phyloP scores from a whole-genome alignment of 768 basidiomycete species.

The Clitopilus hobsonii region DNA sequence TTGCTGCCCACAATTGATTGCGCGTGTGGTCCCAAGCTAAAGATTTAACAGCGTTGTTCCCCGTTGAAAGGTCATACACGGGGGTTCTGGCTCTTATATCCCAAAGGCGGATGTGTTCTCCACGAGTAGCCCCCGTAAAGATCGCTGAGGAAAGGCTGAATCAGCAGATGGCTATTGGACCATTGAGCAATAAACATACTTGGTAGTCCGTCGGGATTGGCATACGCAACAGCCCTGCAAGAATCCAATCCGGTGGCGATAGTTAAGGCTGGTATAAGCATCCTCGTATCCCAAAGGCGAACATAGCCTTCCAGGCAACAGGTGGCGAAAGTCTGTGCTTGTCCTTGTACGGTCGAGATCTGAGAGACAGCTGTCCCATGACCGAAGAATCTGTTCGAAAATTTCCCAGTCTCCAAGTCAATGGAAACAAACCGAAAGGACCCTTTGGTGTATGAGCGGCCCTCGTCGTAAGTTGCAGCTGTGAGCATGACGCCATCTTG shows the following conservation, averaged over 20 bases:
- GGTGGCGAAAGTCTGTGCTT: slow-evolving; percentile 32
- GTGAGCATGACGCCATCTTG: neutral
- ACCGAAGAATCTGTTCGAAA: slow-evolving; percentile 27
- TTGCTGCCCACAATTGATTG: slow-evolving; percentile 30
- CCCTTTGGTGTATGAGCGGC: neutral
- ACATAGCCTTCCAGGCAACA: slow-evolving; percentile 31
- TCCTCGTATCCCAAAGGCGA: slow-evolving; percentile 32
- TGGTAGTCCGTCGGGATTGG: slow-evolving; percentile 33
- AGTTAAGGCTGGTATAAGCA: slow-evolving; percentile 28
- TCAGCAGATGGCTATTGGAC: neutral
- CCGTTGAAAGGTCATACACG: slow-evolving; percentile 39
- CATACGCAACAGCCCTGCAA: slow-evolving; percentile 19
- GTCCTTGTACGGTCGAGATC: slow-evolving; percentile 28
- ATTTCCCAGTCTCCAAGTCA: slow-evolving; percentile 30
- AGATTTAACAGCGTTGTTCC: slow-evolving; percentile 33
- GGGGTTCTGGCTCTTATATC: slow-evolving; percentile 29
- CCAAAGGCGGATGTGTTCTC: slow-evolving; percentile 36
- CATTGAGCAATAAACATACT: slow-evolving; percentile 12
- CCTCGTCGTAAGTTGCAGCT: neutral
- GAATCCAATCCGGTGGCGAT: slow-evolving; percentile 16
- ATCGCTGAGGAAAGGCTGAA: slow-evolving; percentile 12
- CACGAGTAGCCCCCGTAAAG: slow-evolving; percentile 17
- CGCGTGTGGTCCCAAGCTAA: slow-evolving; percentile 28
- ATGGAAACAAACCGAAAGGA: slow-evolving; percentile 9
- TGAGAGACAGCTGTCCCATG: slow-evolving; percentile 26